Conservation (phyloP, 208 protist species). For the Angomonas deanei region DNA sequence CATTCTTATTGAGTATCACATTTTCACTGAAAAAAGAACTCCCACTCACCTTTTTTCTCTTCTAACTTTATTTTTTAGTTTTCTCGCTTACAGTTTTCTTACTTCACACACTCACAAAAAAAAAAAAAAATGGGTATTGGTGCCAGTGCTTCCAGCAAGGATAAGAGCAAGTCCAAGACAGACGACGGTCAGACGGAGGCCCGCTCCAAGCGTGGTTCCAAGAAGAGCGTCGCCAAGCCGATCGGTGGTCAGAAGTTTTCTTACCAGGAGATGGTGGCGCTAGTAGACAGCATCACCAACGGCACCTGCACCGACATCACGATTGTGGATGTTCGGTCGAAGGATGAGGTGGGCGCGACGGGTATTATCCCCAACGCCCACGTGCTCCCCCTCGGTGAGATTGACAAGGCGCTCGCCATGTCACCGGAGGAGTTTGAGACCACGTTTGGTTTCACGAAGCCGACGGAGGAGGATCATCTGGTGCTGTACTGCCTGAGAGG, state of each 20-base stretch:
- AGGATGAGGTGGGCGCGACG: slow-evolving; percentile 33
- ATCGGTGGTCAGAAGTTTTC: slow-evolving; percentile 27
- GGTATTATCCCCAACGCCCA: slow-evolving; percentile 52
- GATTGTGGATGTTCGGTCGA: slow-evolving; percentile 59
- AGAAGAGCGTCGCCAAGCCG: neutral
- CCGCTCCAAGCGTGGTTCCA: no score
- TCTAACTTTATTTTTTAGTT: slow-evolving; percentile 4
- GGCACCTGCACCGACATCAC: slow-evolving; percentile 23
- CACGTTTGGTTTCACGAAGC: slow-evolving; percentile 34
- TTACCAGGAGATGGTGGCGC: slow-evolving; percentile 47
- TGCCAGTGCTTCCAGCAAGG: neutral
- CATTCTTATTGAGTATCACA: neutral
- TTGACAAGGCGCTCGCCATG: slow-evolving; percentile 37
- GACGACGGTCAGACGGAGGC: slow-evolving; percentile 22
- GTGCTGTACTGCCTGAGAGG: slow-evolving; percentile 66
- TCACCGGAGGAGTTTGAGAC: slow-evolving; percentile 34
- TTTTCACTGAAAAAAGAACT: neutral
- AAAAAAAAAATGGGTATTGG: neutral
- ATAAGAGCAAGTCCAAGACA: neutral
- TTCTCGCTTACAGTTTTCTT: neutral
- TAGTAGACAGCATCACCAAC: slow-evolving; percentile 40
- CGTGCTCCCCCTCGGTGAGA: slow-evolving; percentile 56
- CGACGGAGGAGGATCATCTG: slow-evolving; percentile 32
- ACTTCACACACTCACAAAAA: neutral
- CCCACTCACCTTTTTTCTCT: slow-evolving; percentile 4